Evolutionary conservation across 129 eudicot species (phyloP).

Genomic region (Flaveria sonorensis): DNA sequence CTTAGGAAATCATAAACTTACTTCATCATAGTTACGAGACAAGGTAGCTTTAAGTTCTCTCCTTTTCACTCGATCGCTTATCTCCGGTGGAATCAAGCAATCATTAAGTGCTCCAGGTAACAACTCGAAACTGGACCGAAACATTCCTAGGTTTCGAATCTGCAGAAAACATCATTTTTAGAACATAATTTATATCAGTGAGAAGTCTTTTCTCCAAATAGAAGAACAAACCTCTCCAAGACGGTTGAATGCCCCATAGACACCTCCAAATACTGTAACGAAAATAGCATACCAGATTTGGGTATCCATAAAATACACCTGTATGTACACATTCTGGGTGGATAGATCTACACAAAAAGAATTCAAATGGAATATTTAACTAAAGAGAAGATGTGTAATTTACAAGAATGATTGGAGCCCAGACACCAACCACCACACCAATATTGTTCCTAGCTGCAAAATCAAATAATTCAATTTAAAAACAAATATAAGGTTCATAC

Average conservation of each 20-base stretch:
- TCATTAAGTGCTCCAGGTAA: slow-evolving; percentile 76
- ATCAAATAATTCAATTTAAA: neutral
- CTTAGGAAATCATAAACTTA: slow-evolving; percentile 13
- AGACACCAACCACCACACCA: slow-evolving; percentile 74
- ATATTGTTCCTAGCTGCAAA: slow-evolving; percentile 70
- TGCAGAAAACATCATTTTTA: slow-evolving; percentile 27
- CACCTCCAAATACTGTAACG: slow-evolving; percentile 87
- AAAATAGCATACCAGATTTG: slow-evolving; percentile 97
- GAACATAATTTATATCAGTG: no score
- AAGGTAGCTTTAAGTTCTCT: slow-evolving; percentile 52
- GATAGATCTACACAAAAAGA: neutral
- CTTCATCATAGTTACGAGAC: slow-evolving; percentile 48
- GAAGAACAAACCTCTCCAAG: slow-evolving; percentile 79
- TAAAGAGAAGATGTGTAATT: slow-evolving; percentile 12
- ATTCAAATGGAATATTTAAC: slow-evolving; percentile 47
- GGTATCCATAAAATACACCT: no score
- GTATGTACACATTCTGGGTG: slow-evolving; percentile 3
- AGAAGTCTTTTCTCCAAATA: no score
- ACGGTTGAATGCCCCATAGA: slow-evolving; percentile 91
- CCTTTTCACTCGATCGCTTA: slow-evolving; percentile 32
- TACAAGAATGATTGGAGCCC: slow-evolving; percentile 85
- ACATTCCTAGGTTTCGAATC: slow-evolving; percentile 78
- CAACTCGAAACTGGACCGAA: slow-evolving; percentile 59
- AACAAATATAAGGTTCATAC: neutral
- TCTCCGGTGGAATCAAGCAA: slow-evolving; percentile 66